Evolutionary conservation across 2,329 filamentous ascomycete species (phyloP).

Genomic region (Calonectria leucothoes): DNA sequence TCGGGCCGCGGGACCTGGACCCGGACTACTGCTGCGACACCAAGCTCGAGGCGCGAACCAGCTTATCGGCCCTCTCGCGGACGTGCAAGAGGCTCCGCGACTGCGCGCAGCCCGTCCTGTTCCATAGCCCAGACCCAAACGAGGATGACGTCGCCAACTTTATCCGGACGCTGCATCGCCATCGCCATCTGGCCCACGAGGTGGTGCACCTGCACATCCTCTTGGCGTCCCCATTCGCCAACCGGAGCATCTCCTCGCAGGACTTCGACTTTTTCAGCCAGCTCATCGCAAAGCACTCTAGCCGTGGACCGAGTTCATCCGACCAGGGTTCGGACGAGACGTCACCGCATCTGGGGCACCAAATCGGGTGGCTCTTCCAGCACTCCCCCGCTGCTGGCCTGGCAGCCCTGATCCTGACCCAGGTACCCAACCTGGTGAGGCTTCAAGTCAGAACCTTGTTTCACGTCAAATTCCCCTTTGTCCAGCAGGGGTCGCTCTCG

Average conservation of each 20-base stretch:
- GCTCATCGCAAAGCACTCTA: neutral
- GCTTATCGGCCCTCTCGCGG: neutral
- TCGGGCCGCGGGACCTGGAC: neutral
- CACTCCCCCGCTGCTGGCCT: neutral
- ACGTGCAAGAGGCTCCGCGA: neutral
- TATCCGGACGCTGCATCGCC: neutral
- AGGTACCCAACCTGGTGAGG: neutral
- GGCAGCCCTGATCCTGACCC: neutral
- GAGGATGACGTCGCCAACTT: neutral
- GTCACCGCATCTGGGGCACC: neutral
- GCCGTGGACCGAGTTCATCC: neutral
- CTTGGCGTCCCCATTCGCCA: neutral
- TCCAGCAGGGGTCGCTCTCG: neutral
- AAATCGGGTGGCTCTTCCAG: neutral
- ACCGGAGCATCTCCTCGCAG: neutral
- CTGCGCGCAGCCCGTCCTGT: neutral
- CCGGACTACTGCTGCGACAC: neutral
- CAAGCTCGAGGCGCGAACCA: neutral
- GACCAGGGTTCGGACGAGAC: neutral
- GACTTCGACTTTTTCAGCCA: neutral
- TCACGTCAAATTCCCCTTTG: neutral
- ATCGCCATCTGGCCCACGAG: neutral
- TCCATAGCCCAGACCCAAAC: neutral
- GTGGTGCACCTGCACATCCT: neutral
- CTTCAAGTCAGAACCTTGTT: neutral